Percentiles rank a stretch among this genome's conserved stretches.
phyloP scores from a whole-genome alignment of 345 rosid genomes.

The Brassica carinata region DNA sequence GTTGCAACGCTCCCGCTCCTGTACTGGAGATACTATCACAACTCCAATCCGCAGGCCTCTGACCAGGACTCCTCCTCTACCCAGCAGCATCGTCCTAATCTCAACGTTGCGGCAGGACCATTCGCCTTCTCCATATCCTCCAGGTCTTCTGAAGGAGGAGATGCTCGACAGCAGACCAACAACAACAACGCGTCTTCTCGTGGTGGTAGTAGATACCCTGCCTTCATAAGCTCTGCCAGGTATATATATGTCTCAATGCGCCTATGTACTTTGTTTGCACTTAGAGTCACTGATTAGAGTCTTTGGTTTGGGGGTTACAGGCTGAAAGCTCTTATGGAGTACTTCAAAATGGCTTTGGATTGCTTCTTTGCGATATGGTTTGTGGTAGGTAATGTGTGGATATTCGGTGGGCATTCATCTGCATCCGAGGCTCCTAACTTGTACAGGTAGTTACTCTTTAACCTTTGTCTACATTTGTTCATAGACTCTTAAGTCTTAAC shows the following conservation, averaged over 20 bases:
- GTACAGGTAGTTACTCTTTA: constrained; percentile 57
- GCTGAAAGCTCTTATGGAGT: constrained; percentile 78
- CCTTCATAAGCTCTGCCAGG: constrained; percentile 66
- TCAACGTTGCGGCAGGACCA: constrained; percentile 75
- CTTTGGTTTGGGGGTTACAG: constrained; percentile 45
- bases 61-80: constrained; percentile 58
- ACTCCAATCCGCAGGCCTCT: constrained; percentile 64
- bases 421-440: constrained; percentile 85
- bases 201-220: constrained; percentile 45
- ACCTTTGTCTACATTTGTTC: neutral
- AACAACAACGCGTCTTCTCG: constrained; percentile 40
- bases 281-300: constrained; percentile 19
- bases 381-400: constrained; percentile 99
- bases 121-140: constrained; percentile 71
- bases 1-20: constrained; percentile 84
- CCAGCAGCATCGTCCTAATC: constrained; percentile 59
- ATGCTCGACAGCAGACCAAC: constrained; percentile 50
- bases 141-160: constrained; percentile 70
- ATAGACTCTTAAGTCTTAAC: constrained; percentile 2
- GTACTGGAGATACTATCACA: constrained; percentile 75
- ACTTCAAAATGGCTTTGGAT: constrained; percentile 95
- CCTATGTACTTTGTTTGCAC: neutral
- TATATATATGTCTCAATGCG: constrained; percentile 41
- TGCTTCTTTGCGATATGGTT: constrained; percentile 99
- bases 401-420: constrained; percentile 95